Evolutionary conservation across 139 green algal species (phyloP), one percentile per base, ranked within the genome.

Genomic region (Coccomyxa sp.): DNA sequence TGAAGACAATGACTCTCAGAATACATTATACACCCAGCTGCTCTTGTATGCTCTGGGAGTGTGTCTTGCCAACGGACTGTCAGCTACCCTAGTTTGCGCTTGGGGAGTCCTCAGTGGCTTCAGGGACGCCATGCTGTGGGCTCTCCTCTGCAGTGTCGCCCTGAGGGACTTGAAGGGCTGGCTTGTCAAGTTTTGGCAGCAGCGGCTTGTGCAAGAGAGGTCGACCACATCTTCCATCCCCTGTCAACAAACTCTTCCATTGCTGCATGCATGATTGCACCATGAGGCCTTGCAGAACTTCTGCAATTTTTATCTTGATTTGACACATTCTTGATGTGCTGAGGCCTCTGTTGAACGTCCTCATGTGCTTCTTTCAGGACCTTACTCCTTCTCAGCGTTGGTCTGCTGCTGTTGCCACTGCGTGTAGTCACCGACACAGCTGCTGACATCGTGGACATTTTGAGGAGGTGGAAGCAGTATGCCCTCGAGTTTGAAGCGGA

Each of bases 121-220:
- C 67, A 79, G 83, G 11, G 89, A 91, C 71, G 77, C 86, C 12
- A 83, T 93, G 79, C 79, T 94, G 16, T 94, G 91, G 79, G 88
- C 88, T 0, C 85, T 91, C 51, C 86, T 94, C 11, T 90, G 84
- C 81, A 85, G 67, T n/a, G 85, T 93, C 45, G 90, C 91, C 0
- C 82, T 94, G 79, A 82, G 91, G 12, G 85, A 87, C 45, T 68
- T 87, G 28, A 94, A 94, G 59, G 84, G 86, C 4, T 89, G 81
- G 27, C 75, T 94, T 32, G 87, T 93, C 18, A 15, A 71, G 3
- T 75, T 76, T 21, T 78, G 79, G 0, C 67, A 78, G 7, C 67
- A 75, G 32, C 79, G 87, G 67, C 71, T 84, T 57, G 13, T n/a
- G 13, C n/a, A 76, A 12, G 71, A 80, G 57, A 84, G 81, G 81